Percentiles rank a stretch among this genome's conserved stretches.
Evolutionary conservation across 1,284 basidiomycete species (phyloP).

Genomic region (Volvariella surrecta): DNA sequence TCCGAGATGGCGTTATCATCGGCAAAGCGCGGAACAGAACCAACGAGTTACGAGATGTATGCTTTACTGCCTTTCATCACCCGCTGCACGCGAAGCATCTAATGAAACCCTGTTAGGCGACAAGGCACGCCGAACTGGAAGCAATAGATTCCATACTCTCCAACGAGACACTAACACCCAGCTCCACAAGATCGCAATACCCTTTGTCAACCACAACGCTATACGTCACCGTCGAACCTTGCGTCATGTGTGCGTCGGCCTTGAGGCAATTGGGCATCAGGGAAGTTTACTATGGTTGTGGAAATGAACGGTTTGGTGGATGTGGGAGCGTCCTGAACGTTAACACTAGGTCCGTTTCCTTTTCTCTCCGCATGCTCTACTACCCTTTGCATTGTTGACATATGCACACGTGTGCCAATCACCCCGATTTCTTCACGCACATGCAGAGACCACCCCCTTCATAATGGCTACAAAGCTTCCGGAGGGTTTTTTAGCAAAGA

Average conservation of each 20-base stretch:
- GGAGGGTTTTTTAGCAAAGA: conserved; percentile 88
- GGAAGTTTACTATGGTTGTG: conserved; percentile 89
- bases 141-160: conserved; percentile 89
- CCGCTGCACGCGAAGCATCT: conserved; percentile 3
- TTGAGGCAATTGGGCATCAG: conserved; percentile 90
- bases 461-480: conserved; percentile 69
- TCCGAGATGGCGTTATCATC: conserved; percentile 69
- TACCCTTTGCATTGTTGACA: background rate
- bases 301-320: conserved; percentile 95
- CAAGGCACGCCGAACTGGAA: conserved; percentile 95
- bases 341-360: conserved; percentile 56
- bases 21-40: conserved; percentile 89
- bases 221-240: conserved; percentile 99
- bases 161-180: conserved; percentile 46
- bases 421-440: too few relatives aligned
- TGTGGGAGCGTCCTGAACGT: conserved; percentile 93
- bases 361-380: background rate
- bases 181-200: conserved; percentile 59
- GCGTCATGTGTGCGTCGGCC: conserved; percentile 98
- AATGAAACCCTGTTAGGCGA: conserved; percentile 37
- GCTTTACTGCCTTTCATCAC: too few relatives aligned
- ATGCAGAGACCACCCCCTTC: conserved; percentile 57
- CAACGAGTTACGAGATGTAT: conserved; percentile 87
- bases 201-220: too few relatives aligned
- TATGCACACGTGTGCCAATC: too few relatives aligned